A percentile compares a stretch with the other conserved stretches of the same genome.
Evolutionary conservation across 1,284 basidiomycete species (phyloP).

Genomic region (Clitocybe nebularis): DNA sequence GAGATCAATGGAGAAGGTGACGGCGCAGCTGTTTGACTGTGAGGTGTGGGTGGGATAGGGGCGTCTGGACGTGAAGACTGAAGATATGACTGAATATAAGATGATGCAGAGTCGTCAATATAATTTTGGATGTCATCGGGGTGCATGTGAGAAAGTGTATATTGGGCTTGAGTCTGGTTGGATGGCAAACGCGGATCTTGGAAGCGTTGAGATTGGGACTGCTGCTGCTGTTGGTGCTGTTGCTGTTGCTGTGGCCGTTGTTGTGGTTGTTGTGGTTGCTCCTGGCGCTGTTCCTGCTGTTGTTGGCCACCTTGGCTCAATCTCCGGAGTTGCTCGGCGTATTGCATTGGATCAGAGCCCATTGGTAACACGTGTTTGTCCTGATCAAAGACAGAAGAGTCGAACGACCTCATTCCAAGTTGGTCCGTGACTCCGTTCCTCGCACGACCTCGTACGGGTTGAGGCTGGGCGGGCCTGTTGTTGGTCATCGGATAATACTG

Average conservation of each 20-base stretch:
- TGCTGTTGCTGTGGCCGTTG: constrained; percentile 20
- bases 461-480: constrained; percentile 15
- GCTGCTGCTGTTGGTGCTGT: constrained; percentile 18
- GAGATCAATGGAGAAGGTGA: constrained; percentile 53
- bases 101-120: constrained; percentile 50
- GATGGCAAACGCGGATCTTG: constrained; percentile 14
- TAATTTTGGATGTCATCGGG: constrained; percentile 50
- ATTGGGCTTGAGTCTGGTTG: constrained; percentile 19
- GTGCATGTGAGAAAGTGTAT: constrained; percentile 31
- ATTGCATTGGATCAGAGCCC: constrained; percentile 21
- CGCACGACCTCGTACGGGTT: constrained; percentile 24
- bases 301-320: constrained; percentile 8
- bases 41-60: constrained; percentile 72
- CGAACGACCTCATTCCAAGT: constrained; percentile 54
- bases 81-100: constrained; percentile 56
- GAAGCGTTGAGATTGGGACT: constrained; percentile 13
- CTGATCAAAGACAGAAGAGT: constrained; percentile 48
- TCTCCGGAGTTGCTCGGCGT: constrained; percentile 19
- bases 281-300: constrained; percentile 11
- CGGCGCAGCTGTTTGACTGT: constrained; percentile 66
- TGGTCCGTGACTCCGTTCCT: constrained; percentile 57
- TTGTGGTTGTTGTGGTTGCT: not conserved
- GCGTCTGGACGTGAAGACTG: constrained; percentile 60
- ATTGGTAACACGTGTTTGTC: constrained; percentile 22
- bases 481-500: constrained; percentile 25